Base-by-base conservation (phyloP, 805 yeast species). In the Wickerhamomyces subpelliculosus region DNA sequence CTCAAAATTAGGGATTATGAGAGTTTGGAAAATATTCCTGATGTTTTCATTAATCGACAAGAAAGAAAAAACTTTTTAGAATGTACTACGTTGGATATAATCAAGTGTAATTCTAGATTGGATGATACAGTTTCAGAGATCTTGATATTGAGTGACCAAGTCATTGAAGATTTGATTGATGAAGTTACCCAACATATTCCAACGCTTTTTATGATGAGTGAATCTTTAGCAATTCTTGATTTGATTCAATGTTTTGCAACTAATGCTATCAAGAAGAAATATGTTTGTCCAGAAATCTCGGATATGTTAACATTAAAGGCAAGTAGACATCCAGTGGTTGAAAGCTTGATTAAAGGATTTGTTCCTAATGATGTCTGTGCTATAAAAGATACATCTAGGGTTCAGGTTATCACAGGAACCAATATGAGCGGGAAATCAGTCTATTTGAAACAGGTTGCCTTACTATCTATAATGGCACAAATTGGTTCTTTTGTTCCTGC, bases 341-440 rank as follows among this genome's bases (percentile, higher is more conserved):
- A 68, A 37, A 41, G 48, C 1, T 30, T 50, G 2, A 36, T 60
- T 2, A 40, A 47, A 8, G 32, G 44, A 12, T 64, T 59, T 45
- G 47, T 67, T 14, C 51, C 69, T 1, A 73, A 72, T 49, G 67
- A 67, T 45, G 55, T 67, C 1, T 55, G 57, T 4, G 55, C 62
- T 5, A 46, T 58, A 7, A 41, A 50, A 5, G 60, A 56, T 9
- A 52, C 60, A 8, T 68, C 75, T 3, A 46, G 67, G 22, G 49
- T 72, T 8, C 73, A 70, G 39, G 62, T 77, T 2, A 62, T 77
- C 5, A 75, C 81, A 0, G 82, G 83, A 0, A 73, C 77, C 4
- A 77, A 77, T 43, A 73, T 74, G 79, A 77, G 80, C 35, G 84
- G 83, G 2, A 78, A 77, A 47, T 75, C 82, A 0, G 70, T 76